Evolutionary conservation across 2,329 filamentous ascomycete species (phyloP), one percentile per base, ranked within the genome.

Genomic region (Pseudogymnoascus pannorum): DNA sequence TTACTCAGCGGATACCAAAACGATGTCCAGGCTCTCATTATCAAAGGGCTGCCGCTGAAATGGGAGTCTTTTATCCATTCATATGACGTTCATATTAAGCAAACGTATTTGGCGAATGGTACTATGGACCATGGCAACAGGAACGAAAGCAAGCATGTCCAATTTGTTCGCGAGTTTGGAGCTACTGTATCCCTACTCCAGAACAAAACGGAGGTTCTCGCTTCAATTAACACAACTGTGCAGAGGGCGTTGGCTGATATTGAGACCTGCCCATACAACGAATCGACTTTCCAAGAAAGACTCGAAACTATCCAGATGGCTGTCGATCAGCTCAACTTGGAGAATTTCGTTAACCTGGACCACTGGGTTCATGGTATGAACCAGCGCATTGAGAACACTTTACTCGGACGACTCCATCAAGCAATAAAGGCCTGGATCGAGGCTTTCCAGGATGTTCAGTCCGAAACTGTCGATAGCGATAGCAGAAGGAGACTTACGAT

Each of bases 51-150:
- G 29, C 91, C 91, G 1, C 77, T 99, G 26, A 87, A 92, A 69
- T 99, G 94, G 94, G 94, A 99, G 71, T 96, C 94, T 0, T 97
- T 99, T 69, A 91, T 99, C 60, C 93, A 97, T 73, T 92, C 92
- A 1, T 97, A 97, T 73, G 94, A 99, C 72, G 81, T 97, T 31
- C 92, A 92, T 67, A 85, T 92, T 65, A 88, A 86, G 66, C 78
- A 74, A 65, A 77, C 81, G 2, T 81, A 84, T 60, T 75, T 84
- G 40, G 76, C 84, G 18, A 85, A 84, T 67, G 82, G 81, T 61
- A 74, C 79, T 70, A 76, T 88, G 71, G 82, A 89, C 69, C 75
- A 82, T 65, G 70, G 81, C 62, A 82, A 83, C 66, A 80, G 82
- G 57, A 81, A 84, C 16, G 92, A 96, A 74, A 96, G 91, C 77